Conservation (phyloP, 148 eudicot species). For the Amaranthus hypochondriacus region DNA sequence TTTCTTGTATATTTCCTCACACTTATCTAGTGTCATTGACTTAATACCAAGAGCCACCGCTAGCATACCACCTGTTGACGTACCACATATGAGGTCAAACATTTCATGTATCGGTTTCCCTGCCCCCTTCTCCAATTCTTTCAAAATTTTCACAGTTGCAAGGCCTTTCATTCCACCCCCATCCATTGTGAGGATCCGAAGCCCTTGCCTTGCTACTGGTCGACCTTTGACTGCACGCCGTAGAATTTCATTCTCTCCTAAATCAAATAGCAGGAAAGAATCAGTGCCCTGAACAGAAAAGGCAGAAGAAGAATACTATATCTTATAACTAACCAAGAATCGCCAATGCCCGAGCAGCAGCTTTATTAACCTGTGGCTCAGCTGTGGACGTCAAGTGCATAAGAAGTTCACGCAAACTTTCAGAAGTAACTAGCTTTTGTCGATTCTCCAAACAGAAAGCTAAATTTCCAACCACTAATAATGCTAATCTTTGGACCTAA, state of each 20-base stretch:
- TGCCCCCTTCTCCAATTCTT: constrained; percentile 86
- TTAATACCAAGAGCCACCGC: constrained; percentile 98
- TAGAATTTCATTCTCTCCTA: constrained; percentile 92
- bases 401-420: constrained; percentile 91
- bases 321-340: constrained; percentile 75
- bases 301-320: constrained; percentile 1
- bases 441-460: constrained; percentile 94
- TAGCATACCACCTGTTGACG: constrained; percentile 99
- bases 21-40: constrained; percentile 78
- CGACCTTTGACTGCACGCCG: constrained; percentile 85
- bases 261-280: constrained; percentile 10
- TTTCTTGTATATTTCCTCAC: constrained; percentile 98
- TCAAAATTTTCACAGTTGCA: constrained; percentile 84
- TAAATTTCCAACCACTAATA: constrained; percentile 83
- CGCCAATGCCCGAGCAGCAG: constrained; percentile 96
- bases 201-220: constrained; percentile 85
- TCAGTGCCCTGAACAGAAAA: constrained; percentile 6
- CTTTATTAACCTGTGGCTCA: constrained; percentile 83
- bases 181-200: constrained; percentile 97
- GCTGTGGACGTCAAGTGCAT: constrained; percentile 70
- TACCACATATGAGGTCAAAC: constrained; percentile 98
- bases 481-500: constrained; percentile 89
- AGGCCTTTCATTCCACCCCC: constrained; percentile 99
- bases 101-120: constrained; percentile 95
- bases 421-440: constrained; percentile 75